Base-by-base conservation (phyloP, 352 stramenopile genomes). In the Phytopythium cucurbitacearum region DNA sequence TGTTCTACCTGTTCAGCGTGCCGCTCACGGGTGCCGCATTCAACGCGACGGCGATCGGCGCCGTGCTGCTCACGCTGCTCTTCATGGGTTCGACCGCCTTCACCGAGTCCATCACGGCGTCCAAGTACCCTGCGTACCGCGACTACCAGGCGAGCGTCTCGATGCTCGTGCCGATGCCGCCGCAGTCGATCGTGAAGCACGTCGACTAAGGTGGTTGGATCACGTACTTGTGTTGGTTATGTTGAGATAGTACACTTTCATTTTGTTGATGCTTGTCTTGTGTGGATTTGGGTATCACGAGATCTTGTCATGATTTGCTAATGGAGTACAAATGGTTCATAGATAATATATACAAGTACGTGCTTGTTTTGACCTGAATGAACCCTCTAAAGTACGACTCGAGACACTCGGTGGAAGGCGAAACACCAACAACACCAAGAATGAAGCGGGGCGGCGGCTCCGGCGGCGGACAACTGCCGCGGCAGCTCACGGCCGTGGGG, bases 41-140 rank as follows among this genome's bases (percentile, higher is more conserved):
- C 44, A 97, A 97, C 66, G 86, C 77, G 74, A 90, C 85, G 16
- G 59, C 69, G 35, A 38, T 91, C 10, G 92, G 92, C 33, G 84
- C 71, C n/a, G 56, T 94, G 34, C 56, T 96, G 37, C 67, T 97
- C 9, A 73, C 85, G 39, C 40, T 95, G 40, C 72, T 98, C 36
- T 98, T 98, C 69, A 84, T 96, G 62, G 87, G 85, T 49, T 97
- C 85, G 36, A 87, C 87, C 5, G 67, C 76, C 36, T 93, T 97
- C 53, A 97, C 89, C 10, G 92, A 98, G 79, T 71, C 71, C 41
- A 91, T 98, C 59, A 96, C 89, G 32, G 53, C 79, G 9, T 53
- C 60, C 33, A 97, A 97, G 67, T 98, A 98, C 67, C 79, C 85
- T 1, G 67, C 77, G 39, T 98, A 98, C 77, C 76, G 71, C 36